These are phyloP conservation scores for Leishmania arabica DNA, from an alignment of 208 protist genomes.

Conservation along the genomic window DNA sequence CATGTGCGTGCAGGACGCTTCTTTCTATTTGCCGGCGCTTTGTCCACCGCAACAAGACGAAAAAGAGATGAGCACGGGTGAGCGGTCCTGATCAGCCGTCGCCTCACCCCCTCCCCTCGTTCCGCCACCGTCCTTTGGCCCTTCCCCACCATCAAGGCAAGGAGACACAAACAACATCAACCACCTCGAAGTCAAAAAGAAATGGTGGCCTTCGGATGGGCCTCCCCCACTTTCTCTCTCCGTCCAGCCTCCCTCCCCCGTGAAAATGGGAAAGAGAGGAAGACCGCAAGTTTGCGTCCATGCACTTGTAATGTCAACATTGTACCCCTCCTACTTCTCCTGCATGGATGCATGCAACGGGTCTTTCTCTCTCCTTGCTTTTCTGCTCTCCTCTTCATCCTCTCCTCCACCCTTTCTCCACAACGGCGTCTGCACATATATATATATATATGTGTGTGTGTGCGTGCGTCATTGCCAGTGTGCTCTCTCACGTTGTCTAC, in stretches of 20 bases:
- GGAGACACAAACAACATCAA: not conserved
- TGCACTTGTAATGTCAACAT: no score
- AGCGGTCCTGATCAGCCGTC: not conserved
- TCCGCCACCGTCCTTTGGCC: not conserved
- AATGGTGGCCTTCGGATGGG: not conserved
- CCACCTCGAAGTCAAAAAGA: not conserved
- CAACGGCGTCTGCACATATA: not conserved
- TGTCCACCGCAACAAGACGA: not conserved
- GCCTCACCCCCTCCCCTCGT: not conserved
- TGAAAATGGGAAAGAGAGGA: not conserved
- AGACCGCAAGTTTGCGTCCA: not conserved
- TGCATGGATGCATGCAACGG: not conserved
- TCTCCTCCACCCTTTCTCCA: not conserved
- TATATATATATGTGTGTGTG: not conserved
- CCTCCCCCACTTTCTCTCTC: not conserved
- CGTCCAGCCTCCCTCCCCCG: not conserved
- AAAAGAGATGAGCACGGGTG: not conserved
- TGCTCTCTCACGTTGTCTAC: not conserved
- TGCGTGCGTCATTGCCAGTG: not conserved
- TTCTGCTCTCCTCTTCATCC: not conserved
- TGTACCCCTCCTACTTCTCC: not conserved
- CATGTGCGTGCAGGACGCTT: not conserved
- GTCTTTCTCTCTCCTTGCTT: constrained; percentile 3
- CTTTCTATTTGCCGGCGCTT: not conserved
- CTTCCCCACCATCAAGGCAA: not conserved